phyloP scores from a whole-genome alignment of 306 rosid species.

The Heteromeles arbutifolia region DNA sequence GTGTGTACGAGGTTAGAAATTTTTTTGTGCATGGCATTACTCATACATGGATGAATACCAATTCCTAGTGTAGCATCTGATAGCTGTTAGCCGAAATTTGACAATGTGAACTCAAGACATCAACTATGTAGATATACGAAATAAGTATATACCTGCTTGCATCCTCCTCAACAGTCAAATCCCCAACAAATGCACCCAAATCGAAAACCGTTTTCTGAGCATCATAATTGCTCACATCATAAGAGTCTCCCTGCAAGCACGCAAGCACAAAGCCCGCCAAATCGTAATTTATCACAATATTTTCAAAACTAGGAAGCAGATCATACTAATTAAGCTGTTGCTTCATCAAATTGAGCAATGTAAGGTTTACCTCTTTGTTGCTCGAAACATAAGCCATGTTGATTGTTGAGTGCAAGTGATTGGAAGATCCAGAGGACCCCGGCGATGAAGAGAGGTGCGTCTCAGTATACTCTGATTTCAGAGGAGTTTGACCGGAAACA shows the following conservation, averaged over 20 bases:
- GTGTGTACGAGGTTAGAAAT: neutral
- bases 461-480: neutral
- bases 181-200: slow-evolving; percentile 83
- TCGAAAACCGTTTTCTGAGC: slow-evolving; percentile 44
- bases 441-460: neutral
- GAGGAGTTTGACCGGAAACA: neutral
- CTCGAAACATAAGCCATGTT: slow-evolving; percentile 34
- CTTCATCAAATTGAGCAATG: neutral
- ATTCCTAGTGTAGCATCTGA: neutral
- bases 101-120: neutral
- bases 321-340: neutral
- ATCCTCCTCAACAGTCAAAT: slow-evolving; percentile 72
- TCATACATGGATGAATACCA: neutral
- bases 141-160: slow-evolving; percentile 41
- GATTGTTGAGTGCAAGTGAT: neutral
- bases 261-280: neutral
- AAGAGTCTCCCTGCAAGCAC: slow-evolving; percentile 36
- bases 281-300: neutral
- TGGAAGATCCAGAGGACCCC: neutral
- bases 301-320: neutral
- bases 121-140: neutral
- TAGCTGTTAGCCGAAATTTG: neutral
- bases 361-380: slow-evolving; percentile 20
- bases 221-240: slow-evolving; percentile 25
- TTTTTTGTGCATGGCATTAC: neutral